Evolutionary conservation across 768 basidiomycete species (phyloP).

Genomic region (Hygrophorus pudorinus): DNA sequence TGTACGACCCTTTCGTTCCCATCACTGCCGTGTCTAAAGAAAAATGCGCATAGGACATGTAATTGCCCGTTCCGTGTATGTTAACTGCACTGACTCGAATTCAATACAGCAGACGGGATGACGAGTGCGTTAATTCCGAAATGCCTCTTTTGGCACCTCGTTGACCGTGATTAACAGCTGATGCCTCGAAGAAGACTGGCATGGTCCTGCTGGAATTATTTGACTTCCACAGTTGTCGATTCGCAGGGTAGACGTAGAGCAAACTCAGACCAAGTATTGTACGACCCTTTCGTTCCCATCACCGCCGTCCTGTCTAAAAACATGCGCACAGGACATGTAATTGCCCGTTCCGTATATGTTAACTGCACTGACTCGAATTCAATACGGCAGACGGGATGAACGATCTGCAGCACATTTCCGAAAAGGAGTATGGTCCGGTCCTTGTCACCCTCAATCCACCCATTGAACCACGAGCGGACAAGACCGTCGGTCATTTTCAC

Average conservation of each 20-base stretch:
- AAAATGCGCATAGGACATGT: too few relatives aligned
- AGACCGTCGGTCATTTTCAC: slow-evolving; percentile 40
- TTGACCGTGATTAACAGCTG: slow-evolving; percentile 28
- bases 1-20: too few relatives aligned
- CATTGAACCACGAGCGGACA: slow-evolving; percentile 39
- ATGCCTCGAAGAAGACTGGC: slow-evolving; percentile 55
- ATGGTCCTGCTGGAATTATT: slow-evolving; percentile 78
- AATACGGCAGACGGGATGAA: too few relatives aligned
- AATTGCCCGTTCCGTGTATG: too few relatives aligned
- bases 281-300: slow-evolving; percentile 15
- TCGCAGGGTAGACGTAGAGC: slow-evolving; percentile 25
- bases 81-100: too few relatives aligned
- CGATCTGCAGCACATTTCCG: slow-evolving; percentile 56
- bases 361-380: slow-evolving; percentile 3
- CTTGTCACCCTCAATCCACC: slow-evolving; percentile 70
- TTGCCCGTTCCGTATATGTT: neutral
- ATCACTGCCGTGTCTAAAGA: too few relatives aligned
- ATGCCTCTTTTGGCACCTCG: neutral
- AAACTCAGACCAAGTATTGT: slow-evolving; percentile 55
- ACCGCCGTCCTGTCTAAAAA: neutral
- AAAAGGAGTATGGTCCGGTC: slow-evolving; percentile 45
- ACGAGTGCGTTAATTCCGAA: too few relatives aligned
- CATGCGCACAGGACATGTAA: slow-evolving; percentile 32
- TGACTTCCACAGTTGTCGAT: slow-evolving; percentile 42
- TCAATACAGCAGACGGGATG: too few relatives aligned